Conservation (phyloP, 306 rosid genomes). For the Lathyrus oleraceus region DNA sequence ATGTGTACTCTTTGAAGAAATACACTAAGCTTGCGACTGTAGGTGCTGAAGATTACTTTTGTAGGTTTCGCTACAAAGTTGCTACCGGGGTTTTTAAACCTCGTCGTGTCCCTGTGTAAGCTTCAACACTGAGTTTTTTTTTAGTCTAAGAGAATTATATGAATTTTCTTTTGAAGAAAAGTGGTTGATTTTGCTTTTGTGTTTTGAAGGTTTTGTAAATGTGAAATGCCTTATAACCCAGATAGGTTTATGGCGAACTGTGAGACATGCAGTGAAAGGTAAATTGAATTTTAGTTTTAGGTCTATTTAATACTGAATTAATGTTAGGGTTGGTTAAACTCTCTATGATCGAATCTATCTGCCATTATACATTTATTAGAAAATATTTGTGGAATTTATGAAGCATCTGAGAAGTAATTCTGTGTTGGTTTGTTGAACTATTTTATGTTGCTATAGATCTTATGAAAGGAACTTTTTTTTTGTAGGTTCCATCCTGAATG, state of each 20-base stretch:
- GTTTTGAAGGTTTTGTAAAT: slow-evolving; percentile 76
- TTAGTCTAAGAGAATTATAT: neutral
- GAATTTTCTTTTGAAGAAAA: neutral
- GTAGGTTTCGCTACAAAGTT: slow-evolving; percentile 86
- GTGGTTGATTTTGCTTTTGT: neutral
- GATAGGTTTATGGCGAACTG: slow-evolving; percentile 91
- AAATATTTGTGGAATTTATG: neutral
- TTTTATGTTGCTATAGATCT: neutral
- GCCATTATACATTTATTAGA: neutral
- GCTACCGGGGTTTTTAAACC: slow-evolving; percentile 78
- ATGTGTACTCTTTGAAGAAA: slow-evolving; percentile 70
- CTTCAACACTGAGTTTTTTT: neutral
- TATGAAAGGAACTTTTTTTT: slow-evolving; percentile 26
- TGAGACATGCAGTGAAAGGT: slow-evolving; percentile 90
- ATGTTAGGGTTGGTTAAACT: neutral
- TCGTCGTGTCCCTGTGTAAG: slow-evolving; percentile 88
- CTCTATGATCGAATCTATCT: neutral
- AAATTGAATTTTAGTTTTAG: slow-evolving; percentile 28
- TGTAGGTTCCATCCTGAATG: slow-evolving; percentile 94
- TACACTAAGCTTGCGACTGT: slow-evolving; percentile 82
- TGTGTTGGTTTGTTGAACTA: neutral
- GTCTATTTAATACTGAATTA: neutral
- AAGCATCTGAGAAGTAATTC: neutral
- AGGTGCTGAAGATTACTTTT: slow-evolving; percentile 74
- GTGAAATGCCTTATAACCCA: slow-evolving; percentile 92